Evolutionary conservation across 305 asterid species (phyloP).

Genomic region (Fraxinus paxiana): DNA sequence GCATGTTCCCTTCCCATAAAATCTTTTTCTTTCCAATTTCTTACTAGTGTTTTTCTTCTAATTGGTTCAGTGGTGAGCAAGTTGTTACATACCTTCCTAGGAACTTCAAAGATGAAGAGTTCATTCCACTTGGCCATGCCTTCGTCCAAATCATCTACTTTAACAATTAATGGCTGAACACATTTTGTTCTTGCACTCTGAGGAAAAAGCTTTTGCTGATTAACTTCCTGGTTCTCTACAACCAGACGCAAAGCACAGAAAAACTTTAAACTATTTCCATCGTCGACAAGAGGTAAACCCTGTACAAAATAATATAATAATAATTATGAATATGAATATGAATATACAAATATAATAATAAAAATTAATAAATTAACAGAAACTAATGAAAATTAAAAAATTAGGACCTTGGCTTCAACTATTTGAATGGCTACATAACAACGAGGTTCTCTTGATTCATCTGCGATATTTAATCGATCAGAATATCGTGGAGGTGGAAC

Average conservation of each 20-base stretch:
- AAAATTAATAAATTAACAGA: slow-evolving; percentile 12
- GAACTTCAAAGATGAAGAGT: slow-evolving; percentile 96
- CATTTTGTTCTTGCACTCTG: slow-evolving; percentile 99
- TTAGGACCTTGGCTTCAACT: slow-evolving; percentile 80
- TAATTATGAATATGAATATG: not conserved
- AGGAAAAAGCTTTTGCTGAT: slow-evolving; percentile 89
- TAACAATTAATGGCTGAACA: slow-evolving; percentile 62
- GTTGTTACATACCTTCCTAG: slow-evolving; percentile 62
- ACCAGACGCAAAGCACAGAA: slow-evolving; percentile 97
- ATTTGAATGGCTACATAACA: slow-evolving; percentile 82
- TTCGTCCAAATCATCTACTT: slow-evolving; percentile 49
- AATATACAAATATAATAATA: not conserved
- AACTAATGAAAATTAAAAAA: slow-evolving; percentile 7
- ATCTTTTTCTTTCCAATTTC: not conserved
- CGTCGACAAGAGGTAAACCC: slow-evolving; percentile 90
- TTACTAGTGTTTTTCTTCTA: not conserved
- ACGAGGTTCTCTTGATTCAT: slow-evolving; percentile 86
- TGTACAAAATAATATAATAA: slow-evolving; percentile 38
- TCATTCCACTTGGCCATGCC: slow-evolving; percentile 95
- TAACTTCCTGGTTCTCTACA: slow-evolving; percentile 85
- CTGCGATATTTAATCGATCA: slow-evolving; percentile 77
- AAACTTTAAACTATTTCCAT: slow-evolving; percentile 85
- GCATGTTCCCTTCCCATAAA: not conserved
- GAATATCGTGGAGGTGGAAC: slow-evolving; percentile 94
- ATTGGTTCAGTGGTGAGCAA: slow-evolving; percentile 8